phyloP scores from a whole-genome alignment of 169 alveolate species.

The Plasmodium berghei region DNA sequence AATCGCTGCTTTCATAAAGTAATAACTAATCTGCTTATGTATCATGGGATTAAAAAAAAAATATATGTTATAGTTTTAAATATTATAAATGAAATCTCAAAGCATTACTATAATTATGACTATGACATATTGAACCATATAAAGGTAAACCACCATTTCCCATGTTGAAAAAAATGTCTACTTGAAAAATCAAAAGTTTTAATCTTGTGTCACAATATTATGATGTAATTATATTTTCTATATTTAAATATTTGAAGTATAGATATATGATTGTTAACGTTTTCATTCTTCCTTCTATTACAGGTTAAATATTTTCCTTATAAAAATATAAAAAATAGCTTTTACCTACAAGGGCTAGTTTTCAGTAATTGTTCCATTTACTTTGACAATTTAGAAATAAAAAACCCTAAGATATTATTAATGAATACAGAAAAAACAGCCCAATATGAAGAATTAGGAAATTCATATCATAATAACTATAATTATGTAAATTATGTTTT shows the following conservation, averaged over 20 bases:
- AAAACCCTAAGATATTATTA: constrained; percentile 62
- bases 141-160: constrained; percentile 13
- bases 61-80: constrained; percentile 22
- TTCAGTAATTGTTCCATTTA: constrained; percentile 64
- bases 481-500: constrained; percentile 31
- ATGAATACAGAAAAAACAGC: constrained; percentile 23
- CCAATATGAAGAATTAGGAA: constrained; percentile 31
- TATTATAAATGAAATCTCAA: constrained; percentile 57
- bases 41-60: constrained; percentile 44
- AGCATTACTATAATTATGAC: constrained; percentile 45
- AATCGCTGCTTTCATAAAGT: constrained; percentile 66
- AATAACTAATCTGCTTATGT: constrained; percentile 37
- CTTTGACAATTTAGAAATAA: constrained; percentile 62
- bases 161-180: no score
- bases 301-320: constrained; percentile 68
- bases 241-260: not conserved
- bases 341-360: constrained; percentile 60
- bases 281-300: not conserved
- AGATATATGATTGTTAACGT: not conserved
- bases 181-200: no score
- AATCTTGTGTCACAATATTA: no score
- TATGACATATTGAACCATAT: constrained; percentile 55
- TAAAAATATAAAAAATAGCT: constrained; percentile 42
- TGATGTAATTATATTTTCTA: no score
- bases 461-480: constrained; percentile 21